These are phyloP conservation scores for Nemania bipapillata DNA, from an alignment of 2,329 filamentous ascomycete genomes.

Conservation along the genomic window DNA sequence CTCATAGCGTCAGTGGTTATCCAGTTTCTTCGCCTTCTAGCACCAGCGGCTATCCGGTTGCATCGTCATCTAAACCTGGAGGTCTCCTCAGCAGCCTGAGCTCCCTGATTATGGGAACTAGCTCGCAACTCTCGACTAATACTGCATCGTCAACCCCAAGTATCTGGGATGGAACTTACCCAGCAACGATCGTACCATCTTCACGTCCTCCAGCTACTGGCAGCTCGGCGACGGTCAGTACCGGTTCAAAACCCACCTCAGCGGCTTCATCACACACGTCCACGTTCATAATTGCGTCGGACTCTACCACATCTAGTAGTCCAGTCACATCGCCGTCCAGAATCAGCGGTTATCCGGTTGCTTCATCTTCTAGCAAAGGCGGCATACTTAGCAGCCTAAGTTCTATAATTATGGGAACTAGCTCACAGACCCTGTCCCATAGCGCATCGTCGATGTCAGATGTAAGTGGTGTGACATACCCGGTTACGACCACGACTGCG, in stretches of 20 bases:
- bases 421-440: constrained; percentile 21
- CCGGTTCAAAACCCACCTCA: background rate
- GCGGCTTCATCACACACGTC: background rate
- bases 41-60: background rate
- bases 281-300: background rate
- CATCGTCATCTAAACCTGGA: constrained; percentile 31
- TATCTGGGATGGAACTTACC: constrained; percentile 14
- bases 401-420: constrained; percentile 46
- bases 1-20: constrained; percentile 28
- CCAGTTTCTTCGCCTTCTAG: constrained; percentile 23
- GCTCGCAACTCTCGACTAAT: constrained; percentile 15
- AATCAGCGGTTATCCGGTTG: constrained; percentile 36
- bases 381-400: constrained; percentile 49
- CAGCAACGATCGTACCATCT: constrained; percentile 1
- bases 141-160: background rate
- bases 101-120: constrained; percentile 47
- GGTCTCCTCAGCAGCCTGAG: constrained; percentile 49
- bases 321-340: background rate
- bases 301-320: background rate
- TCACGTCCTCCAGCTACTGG: background rate
- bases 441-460: background rate
- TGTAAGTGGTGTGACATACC: constrained; percentile 14
- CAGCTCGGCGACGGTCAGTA: background rate
- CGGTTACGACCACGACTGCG: constrained; percentile 6
- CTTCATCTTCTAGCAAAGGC: constrained; percentile 37